These are phyloP conservation scores for Penicillium ochrochloron DNA, from an alignment of 495 filamentous ascomycete species.

Conservation along the genomic window DNA sequence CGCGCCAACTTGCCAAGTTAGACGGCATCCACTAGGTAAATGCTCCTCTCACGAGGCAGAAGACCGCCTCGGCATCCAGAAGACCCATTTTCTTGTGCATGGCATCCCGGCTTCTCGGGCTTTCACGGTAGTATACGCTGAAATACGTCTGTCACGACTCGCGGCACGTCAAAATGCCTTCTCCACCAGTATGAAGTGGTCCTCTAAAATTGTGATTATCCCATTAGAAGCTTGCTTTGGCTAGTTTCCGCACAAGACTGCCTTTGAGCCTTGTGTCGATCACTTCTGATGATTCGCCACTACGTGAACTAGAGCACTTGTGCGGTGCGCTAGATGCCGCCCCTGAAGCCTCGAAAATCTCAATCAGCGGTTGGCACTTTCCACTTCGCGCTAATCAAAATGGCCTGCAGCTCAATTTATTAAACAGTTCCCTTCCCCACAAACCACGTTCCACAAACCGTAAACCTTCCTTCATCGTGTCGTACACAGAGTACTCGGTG, in stretches of 20 bases:
- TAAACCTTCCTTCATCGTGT: conserved; percentile 12
- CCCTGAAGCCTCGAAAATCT: conserved; percentile 19
- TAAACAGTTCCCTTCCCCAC: conserved; percentile 19
- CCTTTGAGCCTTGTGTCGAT: conserved; percentile 10
- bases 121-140: background rate
- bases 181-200: background rate
- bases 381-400: conserved; percentile 8
- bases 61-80: conserved; percentile 2
- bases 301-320: background rate
- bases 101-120: background rate
- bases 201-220: conserved; percentile 4
- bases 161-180: background rate
- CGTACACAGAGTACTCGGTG: background rate
- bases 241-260: background rate
- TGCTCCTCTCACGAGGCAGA: conserved; percentile 6
- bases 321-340: conserved; percentile 16
- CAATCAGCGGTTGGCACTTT: conserved; percentile 9
- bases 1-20: background rate
- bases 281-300: conserved; percentile 10
- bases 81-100: conserved; percentile 6
- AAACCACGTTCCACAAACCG: conserved; percentile 1
- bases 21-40: conserved; percentile 9
- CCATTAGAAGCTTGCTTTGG: background rate
- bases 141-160: background rate
- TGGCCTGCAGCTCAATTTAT: conserved; percentile 9